phyloP scores from a whole-genome alignment of 768 basidiomycete genomes.

The Tylopilus plumbeoviolaceoides region DNA sequence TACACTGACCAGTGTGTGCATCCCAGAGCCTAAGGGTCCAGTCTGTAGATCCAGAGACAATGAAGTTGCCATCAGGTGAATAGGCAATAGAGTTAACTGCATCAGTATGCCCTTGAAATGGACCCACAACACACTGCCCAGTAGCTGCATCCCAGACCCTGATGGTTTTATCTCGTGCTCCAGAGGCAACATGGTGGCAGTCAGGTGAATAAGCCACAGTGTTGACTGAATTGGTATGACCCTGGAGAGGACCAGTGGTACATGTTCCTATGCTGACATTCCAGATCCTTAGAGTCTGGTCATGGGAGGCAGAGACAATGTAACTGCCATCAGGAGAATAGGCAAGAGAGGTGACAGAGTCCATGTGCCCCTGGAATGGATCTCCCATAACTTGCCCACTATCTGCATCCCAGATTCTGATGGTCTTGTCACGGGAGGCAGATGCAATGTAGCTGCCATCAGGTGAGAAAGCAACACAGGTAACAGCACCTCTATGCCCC shows the following conservation, averaged over 20 bases:
- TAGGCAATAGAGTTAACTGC: conserved; percentile 17
- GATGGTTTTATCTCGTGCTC: conserved; percentile 11
- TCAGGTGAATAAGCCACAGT: conserved; percentile 25
- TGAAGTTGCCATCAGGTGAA: conserved; percentile 21
- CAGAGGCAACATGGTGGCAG: conserved; percentile 15
- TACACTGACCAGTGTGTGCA: conserved; percentile 7
- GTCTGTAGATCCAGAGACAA: conserved; percentile 26
- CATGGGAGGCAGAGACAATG: conserved; percentile 10
- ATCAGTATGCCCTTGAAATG: conserved; percentile 5
- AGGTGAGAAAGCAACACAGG: conserved; percentile 16
- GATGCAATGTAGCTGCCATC: conserved; percentile 21
- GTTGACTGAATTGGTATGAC: not conserved
- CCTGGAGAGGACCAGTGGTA: conserved; percentile 7
- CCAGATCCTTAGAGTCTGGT: conserved; percentile 14
- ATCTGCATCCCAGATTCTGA: conserved; percentile 17
- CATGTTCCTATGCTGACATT: conserved; percentile 4
- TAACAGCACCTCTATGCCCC: conserved; percentile 5
- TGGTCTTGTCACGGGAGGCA: conserved; percentile 9
- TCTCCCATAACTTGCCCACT: conserved; percentile 4
- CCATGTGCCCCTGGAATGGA: conserved; percentile 4
- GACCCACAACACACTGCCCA: conserved; percentile 6
- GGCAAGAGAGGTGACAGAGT: conserved; percentile 2
- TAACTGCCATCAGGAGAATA: conserved; percentile 13
- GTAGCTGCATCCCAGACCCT: conserved; percentile 18
- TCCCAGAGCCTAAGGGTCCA: conserved; percentile 19